Evolutionary conservation across 2,329 filamentous ascomycete species (phyloP), one percentile per base, ranked within the genome.

Genomic region (Aspergillus neotritici): DNA sequence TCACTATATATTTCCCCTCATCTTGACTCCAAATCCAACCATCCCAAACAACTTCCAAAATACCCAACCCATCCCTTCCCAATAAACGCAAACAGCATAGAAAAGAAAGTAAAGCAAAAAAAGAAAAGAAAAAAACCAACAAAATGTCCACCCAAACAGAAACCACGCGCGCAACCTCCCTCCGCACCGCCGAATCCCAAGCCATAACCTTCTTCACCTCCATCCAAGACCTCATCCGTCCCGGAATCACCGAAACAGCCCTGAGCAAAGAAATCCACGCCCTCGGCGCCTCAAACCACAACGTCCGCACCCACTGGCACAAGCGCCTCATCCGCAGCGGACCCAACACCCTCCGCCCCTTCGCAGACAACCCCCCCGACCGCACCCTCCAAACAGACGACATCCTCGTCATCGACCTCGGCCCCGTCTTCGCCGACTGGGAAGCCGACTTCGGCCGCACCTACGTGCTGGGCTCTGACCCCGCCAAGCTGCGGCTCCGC

Each of bases 371-470:
- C 51, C 72, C 73, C 0, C 71, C 73, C 0, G 72, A 76, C 48
- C 71, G 74, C 4, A 55, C 68, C 28, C 69, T 78, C 37, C 50
- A 70, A 46, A 52, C 57, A 3, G 72, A 75, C 40, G 74, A 78
- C 43, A 77, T 78, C 37, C 57, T 78, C 2, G 68, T 73, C 43
- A 68, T 77, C 29, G 74, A 77, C 47, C 61, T 77, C 2, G 74
- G 74, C 0, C 74, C 74, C 0, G 73, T 77, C 0, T 76, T 77
- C 43, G 73, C 75, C 39, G 64, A 62, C 1, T 78, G 71, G 71
- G 74, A 77, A 52, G 74, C 74, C 4, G 74, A 77, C 47, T 76
- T 76, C 44, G 73, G 74, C 6, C 70, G 74, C 11, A 77, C 74
- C 1, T 77, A 70, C 47, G 73, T 77, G 3, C 63, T 77, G 0